Evolutionary conservation across 345 rosid species (phyloP).

Genomic region (Eucalyptus dawsonii): DNA sequence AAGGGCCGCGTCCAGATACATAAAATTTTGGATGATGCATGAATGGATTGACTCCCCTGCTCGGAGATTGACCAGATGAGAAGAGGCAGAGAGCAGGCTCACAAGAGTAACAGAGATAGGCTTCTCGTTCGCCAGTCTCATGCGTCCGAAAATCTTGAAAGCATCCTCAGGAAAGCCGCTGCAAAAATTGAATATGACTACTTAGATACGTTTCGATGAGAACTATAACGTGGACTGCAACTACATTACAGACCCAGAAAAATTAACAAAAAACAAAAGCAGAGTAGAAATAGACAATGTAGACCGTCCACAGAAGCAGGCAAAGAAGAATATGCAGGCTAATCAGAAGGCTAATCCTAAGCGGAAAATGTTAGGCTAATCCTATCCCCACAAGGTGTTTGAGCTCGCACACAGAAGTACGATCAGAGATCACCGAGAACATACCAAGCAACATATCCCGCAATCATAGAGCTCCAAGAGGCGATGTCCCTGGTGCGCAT

Average conservation of each 20-base stretch:
- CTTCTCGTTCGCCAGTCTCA: neutral
- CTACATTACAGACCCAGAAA: neutral
- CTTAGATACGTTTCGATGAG: neutral
- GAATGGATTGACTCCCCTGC: conserved; percentile 19
- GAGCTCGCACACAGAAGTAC: neutral
- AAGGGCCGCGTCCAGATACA: conserved; percentile 18
- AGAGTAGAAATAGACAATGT: neutral
- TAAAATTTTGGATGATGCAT: neutral
- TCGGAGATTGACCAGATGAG: conserved; percentile 2
- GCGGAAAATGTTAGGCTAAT: neutral
- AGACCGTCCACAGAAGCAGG: neutral
- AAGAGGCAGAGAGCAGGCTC: conserved; percentile 19
- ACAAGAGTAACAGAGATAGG: conserved; percentile 15
- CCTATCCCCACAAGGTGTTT: neutral
- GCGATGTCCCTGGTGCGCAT: conserved; percentile 28
- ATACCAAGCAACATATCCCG: conserved; percentile 18
- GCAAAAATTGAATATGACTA: neutral
- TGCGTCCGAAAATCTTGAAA: conserved; percentile 7
- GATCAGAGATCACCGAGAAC: neutral
- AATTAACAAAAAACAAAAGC: neutral
- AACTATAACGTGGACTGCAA: neutral
- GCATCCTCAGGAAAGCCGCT: conserved; percentile 17
- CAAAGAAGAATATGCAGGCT: neutral
- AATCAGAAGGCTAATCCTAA: neutral
- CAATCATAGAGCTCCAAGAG: conserved; percentile 46